Percentiles rank a stretch among this genome's conserved stretches.
These are phyloP conservation scores for Fraxinus ornus DNA, from an alignment of 305 asterid genomes.

Conservation along the genomic window DNA sequence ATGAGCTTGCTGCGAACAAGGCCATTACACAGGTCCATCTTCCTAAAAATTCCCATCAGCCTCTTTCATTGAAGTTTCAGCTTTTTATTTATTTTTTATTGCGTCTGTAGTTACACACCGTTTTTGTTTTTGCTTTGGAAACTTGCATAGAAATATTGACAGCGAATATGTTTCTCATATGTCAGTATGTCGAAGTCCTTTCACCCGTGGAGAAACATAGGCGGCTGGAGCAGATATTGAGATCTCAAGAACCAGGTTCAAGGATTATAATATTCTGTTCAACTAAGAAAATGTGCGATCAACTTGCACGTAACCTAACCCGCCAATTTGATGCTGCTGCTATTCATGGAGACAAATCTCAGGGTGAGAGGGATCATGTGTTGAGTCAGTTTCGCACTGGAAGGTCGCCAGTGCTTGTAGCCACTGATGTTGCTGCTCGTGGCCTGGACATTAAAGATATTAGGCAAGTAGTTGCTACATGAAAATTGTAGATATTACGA, in stretches of 20 bases:
- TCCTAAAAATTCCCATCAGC: not conserved
- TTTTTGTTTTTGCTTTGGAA: not conserved
- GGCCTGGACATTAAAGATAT: constrained; percentile 96
- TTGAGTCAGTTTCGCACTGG: constrained; percentile 88
- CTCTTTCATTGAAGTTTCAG: not conserved
- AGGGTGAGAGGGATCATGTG: constrained; percentile 90
- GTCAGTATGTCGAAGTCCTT: constrained; percentile 76
- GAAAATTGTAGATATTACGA: not conserved
- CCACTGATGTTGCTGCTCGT: constrained; percentile 98
- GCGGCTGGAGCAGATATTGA: constrained; percentile 85
- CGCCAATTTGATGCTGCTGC: constrained; percentile 90
- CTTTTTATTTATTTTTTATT: not conserved
- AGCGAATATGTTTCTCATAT: not conserved
- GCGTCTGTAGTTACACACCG: not conserved
- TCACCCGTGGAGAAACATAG: constrained; percentile 71
- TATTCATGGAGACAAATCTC: constrained; percentile 97
- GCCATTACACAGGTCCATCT: constrained; percentile 85
- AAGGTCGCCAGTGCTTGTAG: constrained; percentile 89
- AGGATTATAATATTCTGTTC: constrained; percentile 92
- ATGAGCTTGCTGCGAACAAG: constrained; percentile 96
- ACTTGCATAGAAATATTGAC: not conserved
- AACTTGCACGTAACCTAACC: constrained; percentile 63
- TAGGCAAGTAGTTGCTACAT: constrained; percentile 44
- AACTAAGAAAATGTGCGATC: constrained; percentile 96
- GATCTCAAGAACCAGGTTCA: constrained; percentile 97